Conservation (phyloP, 257 asterid species). For the Lycium ferocissimum region DNA sequence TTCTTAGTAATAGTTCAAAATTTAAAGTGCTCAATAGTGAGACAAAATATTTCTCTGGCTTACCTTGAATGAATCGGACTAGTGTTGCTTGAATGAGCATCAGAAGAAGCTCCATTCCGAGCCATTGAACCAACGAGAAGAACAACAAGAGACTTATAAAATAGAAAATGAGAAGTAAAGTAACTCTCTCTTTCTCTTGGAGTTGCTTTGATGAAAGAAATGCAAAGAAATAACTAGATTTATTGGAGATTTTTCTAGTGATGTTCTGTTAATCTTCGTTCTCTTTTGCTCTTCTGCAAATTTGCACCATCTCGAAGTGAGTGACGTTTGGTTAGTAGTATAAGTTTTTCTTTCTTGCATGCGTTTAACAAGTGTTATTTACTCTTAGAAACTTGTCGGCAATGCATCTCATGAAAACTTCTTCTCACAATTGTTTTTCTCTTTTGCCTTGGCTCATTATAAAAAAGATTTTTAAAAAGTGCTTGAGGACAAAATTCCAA, state of each 20-base stretch:
- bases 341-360: constrained; percentile 19
- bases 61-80: background rate
- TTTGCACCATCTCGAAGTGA: constrained; percentile 1
- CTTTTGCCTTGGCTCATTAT: background rate
- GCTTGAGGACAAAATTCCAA: background rate
- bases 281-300: background rate
- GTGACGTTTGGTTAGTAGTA: background rate
- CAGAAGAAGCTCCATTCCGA: background rate
- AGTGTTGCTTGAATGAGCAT: background rate
- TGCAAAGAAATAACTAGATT: background rate
- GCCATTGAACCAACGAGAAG: constrained; percentile 10
- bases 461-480: background rate
- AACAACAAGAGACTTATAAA: background rate
- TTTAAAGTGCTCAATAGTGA: background rate
- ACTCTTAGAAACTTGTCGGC: constrained; percentile 14
- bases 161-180: background rate
- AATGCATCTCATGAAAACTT: constrained; percentile 25
- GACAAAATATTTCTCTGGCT: background rate
- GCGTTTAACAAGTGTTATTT: constrained; percentile 18
- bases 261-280: background rate
- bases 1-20: too few relatives aligned
- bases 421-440: background rate
- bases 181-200: background rate
- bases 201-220: constrained; percentile 12
- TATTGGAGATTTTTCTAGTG: background rate